Percentiles rank a stretch among this genome's conserved stretches.
phyloP scores from a whole-genome alignment of 139 green algal species.

The Coelastrella sp. region DNA sequence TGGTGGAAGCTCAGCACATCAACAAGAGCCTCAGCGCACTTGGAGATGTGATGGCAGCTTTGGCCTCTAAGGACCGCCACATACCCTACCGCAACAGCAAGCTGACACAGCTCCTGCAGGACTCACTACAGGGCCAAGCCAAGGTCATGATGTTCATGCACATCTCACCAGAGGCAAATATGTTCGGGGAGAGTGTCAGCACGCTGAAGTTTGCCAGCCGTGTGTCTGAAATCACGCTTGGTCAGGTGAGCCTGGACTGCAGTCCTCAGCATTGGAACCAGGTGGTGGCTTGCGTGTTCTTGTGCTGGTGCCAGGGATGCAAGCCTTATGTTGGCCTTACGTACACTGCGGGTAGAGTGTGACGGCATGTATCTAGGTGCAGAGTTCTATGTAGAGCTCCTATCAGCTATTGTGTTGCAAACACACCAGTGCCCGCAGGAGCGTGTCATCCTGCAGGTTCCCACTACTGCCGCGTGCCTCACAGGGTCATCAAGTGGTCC shows the following conservation, averaged over 20 bases:
- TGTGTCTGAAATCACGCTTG: slow-evolving; percentile 92
- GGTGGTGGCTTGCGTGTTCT: neutral
- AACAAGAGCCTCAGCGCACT: slow-evolving; percentile 88
- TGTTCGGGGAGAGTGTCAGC: slow-evolving; percentile 77
- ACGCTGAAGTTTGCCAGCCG: slow-evolving; percentile 92
- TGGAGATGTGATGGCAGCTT: slow-evolving; percentile 86
- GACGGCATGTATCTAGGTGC: too few relatives aligned
- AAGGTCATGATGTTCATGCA: slow-evolving; percentile 97
- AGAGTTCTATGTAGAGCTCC: too few relatives aligned
- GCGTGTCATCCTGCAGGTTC: too few relatives aligned
- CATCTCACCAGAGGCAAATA: slow-evolving; percentile 84
- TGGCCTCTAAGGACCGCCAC: slow-evolving; percentile 62
- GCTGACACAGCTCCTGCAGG: slow-evolving; percentile 92
- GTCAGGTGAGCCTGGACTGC: slow-evolving; percentile 61
- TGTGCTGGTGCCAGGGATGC: too few relatives aligned
- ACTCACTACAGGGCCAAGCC: slow-evolving; percentile 87
- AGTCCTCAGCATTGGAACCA: neutral
- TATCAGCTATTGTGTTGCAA: too few relatives aligned
- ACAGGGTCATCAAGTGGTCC: too few relatives aligned
- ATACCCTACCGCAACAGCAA: slow-evolving; percentile 92
- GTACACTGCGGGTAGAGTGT: too few relatives aligned
- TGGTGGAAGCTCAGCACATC: slow-evolving; percentile 91
- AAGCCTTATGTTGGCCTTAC: too few relatives aligned
- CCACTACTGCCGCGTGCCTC: too few relatives aligned
- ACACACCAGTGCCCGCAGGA: too few relatives aligned